Evolutionary conservation across 768 basidiomycete species (phyloP), one percentile per base, ranked within the genome.

Genomic region (Amanita exitialis): DNA sequence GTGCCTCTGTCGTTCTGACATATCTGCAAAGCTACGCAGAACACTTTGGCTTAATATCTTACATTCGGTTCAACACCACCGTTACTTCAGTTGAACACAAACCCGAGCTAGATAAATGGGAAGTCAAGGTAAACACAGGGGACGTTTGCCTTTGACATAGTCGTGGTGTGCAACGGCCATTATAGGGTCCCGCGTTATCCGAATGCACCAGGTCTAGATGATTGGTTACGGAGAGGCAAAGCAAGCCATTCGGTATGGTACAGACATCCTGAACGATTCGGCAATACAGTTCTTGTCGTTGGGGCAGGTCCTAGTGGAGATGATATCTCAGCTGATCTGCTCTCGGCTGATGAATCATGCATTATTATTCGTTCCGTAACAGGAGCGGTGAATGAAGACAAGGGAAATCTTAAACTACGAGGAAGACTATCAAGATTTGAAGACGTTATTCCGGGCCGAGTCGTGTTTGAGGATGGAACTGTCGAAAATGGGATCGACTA

Each of bases 101-200:
- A 32, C 18, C 59, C 0, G 52, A 54, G 2, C 62, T 15, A 18
- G 15, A 5, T n/a, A 47, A 66, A 53, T 86, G 86, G 84, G 64
- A 62, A 25, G 68, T 83, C n/a, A 62, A 66, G 2, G 54, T 73
- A 7, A 66, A 66, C 4, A 64, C 65, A 0, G 58, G 57, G 9
- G 67, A 72, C 55, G 10, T 51, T 64, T 15, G 49, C 62, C 1
- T 87, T 80, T 55, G 84, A 91, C 57, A 68, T 78, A n/a, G 61
- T 91, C 34, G 62, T 91, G 25, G 72, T 89, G 25, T 83, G 83
- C 38, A 90, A 86, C 52, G 90, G 90, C 0, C 88, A 89, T 60
- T 81, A 86, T 61, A 72, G 71, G 37, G 57, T 74, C 7, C 90
- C 90, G 1, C 75, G 77, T 16, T 75, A 79, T 52, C 87, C 87